Base-by-base conservation (phyloP, 202 grass and related monocot genomes). In the Digitaria exilis region DNA sequence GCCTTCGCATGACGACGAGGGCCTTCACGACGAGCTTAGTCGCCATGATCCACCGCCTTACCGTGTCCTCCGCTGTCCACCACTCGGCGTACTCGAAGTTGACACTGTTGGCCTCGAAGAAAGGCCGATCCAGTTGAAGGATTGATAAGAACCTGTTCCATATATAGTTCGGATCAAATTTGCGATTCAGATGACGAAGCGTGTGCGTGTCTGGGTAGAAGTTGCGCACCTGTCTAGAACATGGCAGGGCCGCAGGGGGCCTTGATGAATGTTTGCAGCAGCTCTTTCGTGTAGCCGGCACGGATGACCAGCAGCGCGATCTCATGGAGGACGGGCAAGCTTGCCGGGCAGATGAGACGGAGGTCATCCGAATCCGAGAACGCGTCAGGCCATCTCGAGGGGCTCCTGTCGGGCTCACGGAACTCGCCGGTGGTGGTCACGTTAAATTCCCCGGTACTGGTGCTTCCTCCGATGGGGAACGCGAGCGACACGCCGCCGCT, bases 11-110 rank as follows among this genome's bases (percentile, higher is more conserved):
- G 22, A 48, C 17, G 30, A 9, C 41, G 1, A 87, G 61, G 84
- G 41, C 50, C 51, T 87, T 87, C 22, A 1, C 39, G 28, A 80
- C 21, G 21, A 87, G 78, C 5, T 81, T 86, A 3, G 28, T 68
- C 39, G 77, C 12, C 77, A 81, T 15, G 60, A 81, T 80, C 84
- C 84, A 86, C 37, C 77, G 48, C 84, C 55, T 55, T 10, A 80
- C 43, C 77, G 80, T 80, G 77, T 75, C 69, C 37, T 80, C 84
- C 11, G n/a, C 2, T 5, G 77, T 75, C 77, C 77, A 80, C 84
- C 84, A 86, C 84, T 86, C 77, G 0, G 69, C 59, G 19, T 80
- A 49, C 59, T 86, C 77, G 48, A 80, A 86, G 22, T 41, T 80
- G 19, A 86, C 7, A 0, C 52, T 14, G 25, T 48, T 51, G 3